Evolutionary conservation across 2,329 filamentous ascomycete species (phyloP).

Genomic region (Amylocarpus encephaloides): DNA sequence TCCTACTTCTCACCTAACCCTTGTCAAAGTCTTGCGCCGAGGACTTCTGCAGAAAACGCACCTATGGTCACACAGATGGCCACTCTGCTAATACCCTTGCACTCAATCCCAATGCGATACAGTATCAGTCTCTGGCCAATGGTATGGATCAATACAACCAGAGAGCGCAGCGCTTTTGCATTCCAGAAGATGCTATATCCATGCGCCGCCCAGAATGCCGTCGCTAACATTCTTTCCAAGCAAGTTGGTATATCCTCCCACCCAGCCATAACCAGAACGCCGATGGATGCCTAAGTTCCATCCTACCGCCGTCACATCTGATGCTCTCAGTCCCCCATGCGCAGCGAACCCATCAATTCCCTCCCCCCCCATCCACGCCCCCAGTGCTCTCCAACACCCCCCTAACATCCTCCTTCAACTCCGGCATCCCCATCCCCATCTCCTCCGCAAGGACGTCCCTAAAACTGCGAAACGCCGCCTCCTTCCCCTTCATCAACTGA

Average conservation of each 20-base stretch:
- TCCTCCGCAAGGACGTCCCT: slow-evolving; percentile 51
- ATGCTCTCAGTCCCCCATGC: neutral
- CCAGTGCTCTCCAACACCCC: slow-evolving; percentile 25
- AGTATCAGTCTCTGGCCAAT: too few relatives aligned
- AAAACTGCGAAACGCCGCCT: slow-evolving; percentile 53
- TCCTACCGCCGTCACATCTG: neutral
- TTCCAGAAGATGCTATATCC: too few relatives aligned
- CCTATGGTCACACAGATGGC: too few relatives aligned
- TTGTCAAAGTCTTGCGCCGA: too few relatives aligned
- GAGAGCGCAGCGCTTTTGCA: too few relatives aligned
- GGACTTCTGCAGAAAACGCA: too few relatives aligned
- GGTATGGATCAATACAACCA: neutral
- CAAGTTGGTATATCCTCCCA: too few relatives aligned
- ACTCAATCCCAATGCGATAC: neutral
- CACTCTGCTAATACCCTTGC: neutral
- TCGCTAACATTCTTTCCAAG: too few relatives aligned
- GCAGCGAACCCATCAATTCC: neutral
- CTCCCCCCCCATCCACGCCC: slow-evolving; percentile 5
- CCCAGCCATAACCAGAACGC: too few relatives aligned
- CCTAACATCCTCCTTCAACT: slow-evolving; percentile 28
- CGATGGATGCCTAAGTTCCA: too few relatives aligned
- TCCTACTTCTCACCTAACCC: too few relatives aligned
- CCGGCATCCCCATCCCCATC: slow-evolving; percentile 29
- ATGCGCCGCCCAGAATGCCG: too few relatives aligned
- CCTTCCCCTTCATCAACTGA: slow-evolving; percentile 61